A percentile compares a stretch with the other conserved stretches of the same genome.
Conservation (phyloP, 2,329 filamentous ascomycete genomes). For the Paraphoma sp. region DNA sequence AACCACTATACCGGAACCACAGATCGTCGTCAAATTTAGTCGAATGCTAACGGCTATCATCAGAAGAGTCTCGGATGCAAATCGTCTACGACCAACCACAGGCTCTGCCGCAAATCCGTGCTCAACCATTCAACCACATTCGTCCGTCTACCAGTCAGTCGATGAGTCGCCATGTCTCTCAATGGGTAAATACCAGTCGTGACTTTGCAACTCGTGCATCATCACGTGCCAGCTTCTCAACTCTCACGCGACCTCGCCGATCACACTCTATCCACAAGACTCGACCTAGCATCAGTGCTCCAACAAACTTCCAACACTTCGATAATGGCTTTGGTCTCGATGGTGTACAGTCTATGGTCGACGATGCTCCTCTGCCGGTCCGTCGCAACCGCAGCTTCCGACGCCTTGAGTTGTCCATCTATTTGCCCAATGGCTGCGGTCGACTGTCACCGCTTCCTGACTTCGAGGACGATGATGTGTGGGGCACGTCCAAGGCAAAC, state of each 20-base stretch:
- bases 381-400: constrained; percentile 45
- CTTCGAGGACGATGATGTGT: constrained; percentile 38
- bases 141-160: constrained; percentile 46
- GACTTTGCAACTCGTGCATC: constrained; percentile 46
- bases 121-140: constrained; percentile 32
- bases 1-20: constrained; percentile 13
- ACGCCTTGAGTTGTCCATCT: constrained; percentile 50
- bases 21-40: constrained; percentile 12
- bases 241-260: constrained; percentile 37
- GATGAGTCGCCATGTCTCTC: constrained; percentile 42
- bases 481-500: constrained; percentile 31
- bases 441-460: constrained; percentile 49
- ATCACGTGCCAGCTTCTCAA: constrained; percentile 41
- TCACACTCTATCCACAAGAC: constrained; percentile 27
- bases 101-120: constrained; percentile 32
- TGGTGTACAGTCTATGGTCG: constrained; percentile 40
- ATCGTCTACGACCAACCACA: constrained; percentile 46
- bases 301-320: constrained; percentile 46
- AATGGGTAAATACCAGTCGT: constrained; percentile 44
- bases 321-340: constrained; percentile 32
- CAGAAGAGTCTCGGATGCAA: constrained; percentile 31
- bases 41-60: constrained; percentile 20
- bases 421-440: constrained; percentile 38
- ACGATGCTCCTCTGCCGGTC: constrained; percentile 38
- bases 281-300: constrained; percentile 44